phyloP scores from a whole-genome alignment of 2,329 filamentous ascomycete species.

The Capronia americana region DNA sequence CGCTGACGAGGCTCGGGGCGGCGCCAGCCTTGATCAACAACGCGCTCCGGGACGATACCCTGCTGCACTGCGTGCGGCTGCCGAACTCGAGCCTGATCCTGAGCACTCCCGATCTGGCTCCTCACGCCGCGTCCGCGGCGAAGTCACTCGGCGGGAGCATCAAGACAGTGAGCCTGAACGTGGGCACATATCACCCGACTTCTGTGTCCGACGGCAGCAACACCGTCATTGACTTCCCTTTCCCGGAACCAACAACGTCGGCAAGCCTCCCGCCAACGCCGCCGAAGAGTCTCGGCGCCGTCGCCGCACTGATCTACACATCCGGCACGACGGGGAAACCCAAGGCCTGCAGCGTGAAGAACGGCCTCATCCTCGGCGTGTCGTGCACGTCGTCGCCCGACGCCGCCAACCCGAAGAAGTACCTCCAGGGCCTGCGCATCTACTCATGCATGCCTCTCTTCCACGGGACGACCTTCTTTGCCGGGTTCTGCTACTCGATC shows the following conservation, averaged over 20 bases:
- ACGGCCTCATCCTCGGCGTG: slow-evolving; percentile 46
- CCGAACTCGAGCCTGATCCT: slow-evolving; percentile 51
- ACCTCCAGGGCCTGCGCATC: slow-evolving; percentile 51
- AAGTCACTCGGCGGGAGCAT: slow-evolving; percentile 36
- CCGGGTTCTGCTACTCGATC: slow-evolving; percentile 50
- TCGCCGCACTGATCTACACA: slow-evolving; percentile 54
- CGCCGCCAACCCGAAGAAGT: slow-evolving; percentile 47
- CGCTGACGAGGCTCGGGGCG: slow-evolving; percentile 55
- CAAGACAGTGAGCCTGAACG: slow-evolving; percentile 31
- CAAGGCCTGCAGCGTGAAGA: slow-evolving; percentile 41
- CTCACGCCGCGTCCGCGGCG: slow-evolving; percentile 38
- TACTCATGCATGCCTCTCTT: slow-evolving; percentile 58
- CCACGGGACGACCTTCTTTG: slow-evolving; percentile 58
- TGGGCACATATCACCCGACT: slow-evolving; percentile 28
- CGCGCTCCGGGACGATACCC: slow-evolving; percentile 55
- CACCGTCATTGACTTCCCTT: slow-evolving; percentile 29
- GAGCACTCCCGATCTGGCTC: slow-evolving; percentile 53
- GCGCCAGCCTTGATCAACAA: slow-evolving; percentile 56
- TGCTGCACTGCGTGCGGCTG: slow-evolving; percentile 54
- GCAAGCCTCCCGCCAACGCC: slow-evolving; percentile 28
- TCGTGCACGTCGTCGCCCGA: slow-evolving; percentile 44
- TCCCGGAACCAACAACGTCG: slow-evolving; percentile 22
- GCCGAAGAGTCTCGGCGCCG: slow-evolving; percentile 43
- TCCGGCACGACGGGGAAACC: slow-evolving; percentile 51
- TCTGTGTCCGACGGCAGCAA: slow-evolving; percentile 42